A percentile compares a stretch with the other conserved stretches of the same genome.
Evolutionary conservation across 2,329 filamentous ascomycete genomes (phyloP).

Genomic region (Cercospora janseana): DNA sequence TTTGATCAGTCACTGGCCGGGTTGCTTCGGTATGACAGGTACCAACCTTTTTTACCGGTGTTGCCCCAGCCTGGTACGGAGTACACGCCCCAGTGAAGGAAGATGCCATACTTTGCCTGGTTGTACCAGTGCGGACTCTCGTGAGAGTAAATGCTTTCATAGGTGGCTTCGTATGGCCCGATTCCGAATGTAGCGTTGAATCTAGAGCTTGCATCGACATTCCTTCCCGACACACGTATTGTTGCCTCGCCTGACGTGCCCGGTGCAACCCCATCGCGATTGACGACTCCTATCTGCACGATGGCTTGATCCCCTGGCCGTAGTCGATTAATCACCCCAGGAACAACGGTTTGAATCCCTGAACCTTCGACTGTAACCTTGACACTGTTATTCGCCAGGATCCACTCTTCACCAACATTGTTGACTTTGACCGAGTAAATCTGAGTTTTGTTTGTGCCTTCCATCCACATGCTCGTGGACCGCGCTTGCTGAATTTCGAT

Average conservation of each 20-base stretch:
- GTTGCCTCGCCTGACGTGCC: slow-evolving; percentile 37
- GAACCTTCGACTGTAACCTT: slow-evolving; percentile 38
- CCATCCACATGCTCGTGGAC: slow-evolving; percentile 45
- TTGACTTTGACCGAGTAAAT: slow-evolving; percentile 42
- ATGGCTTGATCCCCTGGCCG: slow-evolving; percentile 42
- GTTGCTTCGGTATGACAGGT: slow-evolving; percentile 26
- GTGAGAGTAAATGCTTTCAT: slow-evolving; percentile 36
- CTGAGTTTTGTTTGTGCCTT: slow-evolving; percentile 42
- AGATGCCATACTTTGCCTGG: slow-evolving; percentile 58
- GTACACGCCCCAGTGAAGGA: slow-evolving; percentile 60
- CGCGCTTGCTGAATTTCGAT: slow-evolving; percentile 42
- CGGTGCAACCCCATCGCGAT: slow-evolving; percentile 33
- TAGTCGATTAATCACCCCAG: slow-evolving; percentile 42
- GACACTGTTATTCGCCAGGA: slow-evolving; percentile 38
- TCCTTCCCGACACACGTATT: slow-evolving; percentile 30
- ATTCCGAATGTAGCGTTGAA: slow-evolving; percentile 42
- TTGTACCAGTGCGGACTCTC: slow-evolving; percentile 56
- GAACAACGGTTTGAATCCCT: slow-evolving; percentile 37
- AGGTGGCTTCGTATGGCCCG: slow-evolving; percentile 21
- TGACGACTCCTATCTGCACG: slow-evolving; percentile 41
- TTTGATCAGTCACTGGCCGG: not conserved
- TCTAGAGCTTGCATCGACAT: slow-evolving; percentile 31
- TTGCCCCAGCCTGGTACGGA: slow-evolving; percentile 58
- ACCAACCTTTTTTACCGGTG: slow-evolving; percentile 40
- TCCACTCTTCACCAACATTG: slow-evolving; percentile 40